phyloP scores from a whole-genome alignment of 129 eudicot species.

The Flaveria ramosissima region DNA sequence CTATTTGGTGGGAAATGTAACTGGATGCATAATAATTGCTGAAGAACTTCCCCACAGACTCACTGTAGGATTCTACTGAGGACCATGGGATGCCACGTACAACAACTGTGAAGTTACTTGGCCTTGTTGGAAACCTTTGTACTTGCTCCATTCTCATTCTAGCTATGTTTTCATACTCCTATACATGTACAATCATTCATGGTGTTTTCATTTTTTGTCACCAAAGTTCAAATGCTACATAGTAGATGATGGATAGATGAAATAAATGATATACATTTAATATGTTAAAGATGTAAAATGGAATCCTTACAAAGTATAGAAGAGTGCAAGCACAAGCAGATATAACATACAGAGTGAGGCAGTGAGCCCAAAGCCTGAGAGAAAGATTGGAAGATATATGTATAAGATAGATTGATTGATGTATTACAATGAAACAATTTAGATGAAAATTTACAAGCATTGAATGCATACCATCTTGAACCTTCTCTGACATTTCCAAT shows the following conservation, averaged over 20 bases:
- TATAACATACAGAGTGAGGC: slow-evolving; percentile 71
- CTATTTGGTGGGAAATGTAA: slow-evolving; percentile 85
- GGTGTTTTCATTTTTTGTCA: not conserved
- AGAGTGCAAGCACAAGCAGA: slow-evolving; percentile 78
- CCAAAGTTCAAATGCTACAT: not conserved
- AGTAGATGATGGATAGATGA: not conserved
- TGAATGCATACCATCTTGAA: slow-evolving; percentile 62
- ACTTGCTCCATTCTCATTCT: slow-evolving; percentile 72
- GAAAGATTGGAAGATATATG: not conserved
- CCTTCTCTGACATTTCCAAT: slow-evolving; percentile 78
- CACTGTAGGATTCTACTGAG: slow-evolving; percentile 64
- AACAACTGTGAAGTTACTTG: slow-evolving; percentile 83
- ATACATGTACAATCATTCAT: not conserved
- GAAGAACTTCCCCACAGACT: slow-evolving; percentile 61
- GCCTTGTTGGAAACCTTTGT: slow-evolving; percentile 51
- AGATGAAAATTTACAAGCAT: not conserved
- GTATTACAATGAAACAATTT: not conserved
- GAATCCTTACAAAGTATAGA: slow-evolving; percentile 78
- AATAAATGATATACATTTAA: not conserved
- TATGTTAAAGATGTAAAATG: not conserved
- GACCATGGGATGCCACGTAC: slow-evolving; percentile 92
- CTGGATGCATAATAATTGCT: slow-evolving; percentile 68
- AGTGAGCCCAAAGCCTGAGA: slow-evolving; percentile 92
- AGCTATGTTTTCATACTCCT: slow-evolving; percentile 71
- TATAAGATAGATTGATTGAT: not conserved